These are phyloP conservation scores for Jatropha curcas DNA, from an alignment of 345 rosid species.

Conservation along the genomic window DNA sequence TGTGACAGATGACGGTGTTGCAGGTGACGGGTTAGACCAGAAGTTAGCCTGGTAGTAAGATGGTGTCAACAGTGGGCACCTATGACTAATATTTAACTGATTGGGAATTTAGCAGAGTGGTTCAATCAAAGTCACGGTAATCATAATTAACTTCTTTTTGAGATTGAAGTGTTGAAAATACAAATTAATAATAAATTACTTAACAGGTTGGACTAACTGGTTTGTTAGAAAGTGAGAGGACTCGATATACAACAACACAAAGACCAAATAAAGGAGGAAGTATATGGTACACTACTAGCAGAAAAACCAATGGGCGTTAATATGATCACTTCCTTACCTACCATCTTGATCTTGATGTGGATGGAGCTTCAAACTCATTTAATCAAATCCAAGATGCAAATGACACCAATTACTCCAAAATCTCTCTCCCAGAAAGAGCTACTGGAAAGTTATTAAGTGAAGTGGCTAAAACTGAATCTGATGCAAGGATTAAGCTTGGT, in stretches of 20 bases:
- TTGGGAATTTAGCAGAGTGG: slow-evolving; percentile 37
- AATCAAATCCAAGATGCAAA: slow-evolving; percentile 39
- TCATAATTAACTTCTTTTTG: no score
- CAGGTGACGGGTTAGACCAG: slow-evolving; percentile 53
- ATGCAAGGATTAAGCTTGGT: slow-evolving; percentile 38
- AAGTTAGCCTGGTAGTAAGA: slow-evolving; percentile 49
- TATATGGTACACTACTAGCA: slow-evolving; percentile 47
- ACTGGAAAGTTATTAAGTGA: slow-evolving; percentile 42
- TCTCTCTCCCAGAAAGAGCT: slow-evolving; percentile 42
- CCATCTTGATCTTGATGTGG: slow-evolving; percentile 53
- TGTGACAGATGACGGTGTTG: neutral
- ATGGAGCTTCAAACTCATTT: slow-evolving; percentile 48
- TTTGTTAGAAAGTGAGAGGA: slow-evolving; percentile 43
- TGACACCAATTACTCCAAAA: slow-evolving; percentile 22
- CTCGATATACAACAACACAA: slow-evolving; percentile 31
- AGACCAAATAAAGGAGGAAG: slow-evolving; percentile 42
- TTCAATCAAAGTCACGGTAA: slow-evolving; percentile 38
- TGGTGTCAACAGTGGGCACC: slow-evolving; percentile 38
- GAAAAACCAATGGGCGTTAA: slow-evolving; percentile 41
- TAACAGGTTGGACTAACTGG: slow-evolving; percentile 56
- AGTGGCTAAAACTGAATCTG: slow-evolving; percentile 45
- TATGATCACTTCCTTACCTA: slow-evolving; percentile 55
- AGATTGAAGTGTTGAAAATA: neutral
- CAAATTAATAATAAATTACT: neutral
- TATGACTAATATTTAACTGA: slow-evolving; percentile 29